These are phyloP conservation scores for Dothistroma septosporum DNA, from an alignment of 2,329 filamentous ascomycete genomes.

Conservation along the genomic window DNA sequence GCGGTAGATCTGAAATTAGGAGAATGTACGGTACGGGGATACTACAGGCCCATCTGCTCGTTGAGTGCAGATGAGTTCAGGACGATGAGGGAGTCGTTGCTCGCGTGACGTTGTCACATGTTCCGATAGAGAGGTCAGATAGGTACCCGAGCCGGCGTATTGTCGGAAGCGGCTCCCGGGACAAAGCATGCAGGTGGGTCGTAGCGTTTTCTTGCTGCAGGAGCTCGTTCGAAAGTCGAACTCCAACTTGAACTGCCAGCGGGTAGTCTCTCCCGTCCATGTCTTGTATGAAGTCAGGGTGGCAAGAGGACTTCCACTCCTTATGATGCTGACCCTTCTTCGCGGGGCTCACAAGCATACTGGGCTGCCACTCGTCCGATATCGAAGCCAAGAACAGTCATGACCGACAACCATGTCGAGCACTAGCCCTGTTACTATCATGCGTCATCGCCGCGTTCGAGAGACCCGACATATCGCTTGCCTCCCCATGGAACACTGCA, in stretches of 20 bases:
- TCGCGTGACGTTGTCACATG: slow-evolving; percentile 13
- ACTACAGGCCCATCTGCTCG: not conserved
- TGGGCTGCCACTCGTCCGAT: not conserved
- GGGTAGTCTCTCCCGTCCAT: no score
- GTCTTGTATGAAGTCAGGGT: not conserved
- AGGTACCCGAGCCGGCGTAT: not conserved
- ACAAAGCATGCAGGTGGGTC: not conserved
- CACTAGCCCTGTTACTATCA: no score
- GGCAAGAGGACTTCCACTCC: no score
- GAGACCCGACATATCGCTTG: no score
- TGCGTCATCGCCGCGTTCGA: no score
- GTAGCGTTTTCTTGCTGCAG: not conserved
- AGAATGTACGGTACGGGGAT: not conserved
- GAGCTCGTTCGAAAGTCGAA: not conserved
- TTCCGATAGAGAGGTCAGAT: slow-evolving; percentile 3
- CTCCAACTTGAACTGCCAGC: not conserved
- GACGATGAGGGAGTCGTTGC: not conserved
- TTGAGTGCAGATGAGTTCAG: not conserved
- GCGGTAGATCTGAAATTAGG: not conserved
- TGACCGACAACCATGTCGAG: not conserved
- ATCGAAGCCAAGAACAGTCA: not conserved
- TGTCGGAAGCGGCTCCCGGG: not conserved
- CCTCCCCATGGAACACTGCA: no score
- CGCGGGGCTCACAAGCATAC: no score
- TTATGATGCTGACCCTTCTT: no score